Evolutionary conservation across 176 grass and related monocot species (phyloP), one percentile per base, ranked within the genome.

Genomic region (Carex myosuroides): DNA sequence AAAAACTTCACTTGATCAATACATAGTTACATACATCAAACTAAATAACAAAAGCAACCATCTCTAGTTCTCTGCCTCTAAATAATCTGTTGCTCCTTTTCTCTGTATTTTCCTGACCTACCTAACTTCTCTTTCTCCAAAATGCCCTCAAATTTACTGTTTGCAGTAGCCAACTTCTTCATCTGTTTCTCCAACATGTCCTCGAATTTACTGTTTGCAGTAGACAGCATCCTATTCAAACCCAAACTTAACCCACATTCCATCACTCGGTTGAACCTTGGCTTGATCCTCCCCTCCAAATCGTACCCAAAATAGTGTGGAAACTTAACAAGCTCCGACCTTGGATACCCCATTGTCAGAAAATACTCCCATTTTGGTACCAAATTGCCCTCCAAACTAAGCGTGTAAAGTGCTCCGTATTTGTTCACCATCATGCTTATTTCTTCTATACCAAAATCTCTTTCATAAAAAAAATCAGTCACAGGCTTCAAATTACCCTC

Each of bases 251-350:
- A 75, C 37, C 96, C 93, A 46, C 85, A 92, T 55, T 81, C 64
- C 37, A 18, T 83, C 89, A 92, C 89, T 59, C 65, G 88, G 65
- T 84, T 80, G 71, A 95, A 93, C 70, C 93, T 86, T 68, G 96
- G 91, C 59, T 95, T 99, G 85, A 93, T 95, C 70, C 93, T 82
- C 26, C 60, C 35, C 46, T 90, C 93, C 70, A 99, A 88, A 54
- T 85, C 88, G 56, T 95, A 99, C 29, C 92, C 91, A 54, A 99
- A 99, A 78, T 99, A 99, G 4, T 99, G 92, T 0, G 96, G 96
- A 71, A 99, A 99, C 83, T 95, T 95, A 24, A 95, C 91, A 54
- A 99, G 96, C 70, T 98, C 96, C 4, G 81, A 69, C 58, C 85
- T 90, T 21, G 95, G 92, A 56, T 93, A 98, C 11, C 81, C 88